Evolutionary conservation across 306 rosid genomes (phyloP), one percentile per base, ranked within the genome.

Genomic region (Vigna unguiculata): DNA sequence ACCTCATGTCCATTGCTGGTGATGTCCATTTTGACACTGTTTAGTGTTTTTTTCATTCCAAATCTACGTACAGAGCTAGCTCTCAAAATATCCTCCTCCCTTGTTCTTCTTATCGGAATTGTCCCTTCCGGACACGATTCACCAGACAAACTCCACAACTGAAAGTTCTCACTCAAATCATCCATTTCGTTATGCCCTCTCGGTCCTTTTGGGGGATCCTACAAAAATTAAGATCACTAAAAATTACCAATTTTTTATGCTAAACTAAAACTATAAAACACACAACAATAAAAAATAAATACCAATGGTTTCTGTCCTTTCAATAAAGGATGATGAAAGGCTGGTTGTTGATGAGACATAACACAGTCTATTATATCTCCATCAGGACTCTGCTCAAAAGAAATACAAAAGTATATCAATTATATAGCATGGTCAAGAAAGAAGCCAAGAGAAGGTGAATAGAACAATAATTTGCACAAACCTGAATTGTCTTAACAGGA

Each of bases 341-440:
- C 96, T 46, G 90, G 94, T 74, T 93, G 98, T 17, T 60, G 79
- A 69, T 90, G 93, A 82, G 90, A 82, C 19, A 28, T 32, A 62
- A 93, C 96, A 74, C 98, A 93, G 76, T 93, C 98, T 67, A 93
- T 89, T 32, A 86, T 46, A 81, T 93, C 98, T n/a, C 98, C 98
- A 28, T 90, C 98, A 48, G 96, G 89, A 83, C 96, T 88, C 96
- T 90, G 81, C 81, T 70, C 58, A 14, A 82, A 66, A 15, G 9
- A 41, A 5, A 68, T n/a, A 11, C 41, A 67, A 6, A 74, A 65
- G 48, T 68, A 11, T 25, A 30, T 32, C 20, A 55, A 40, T 16
- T 10, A 47, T 14, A 48, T 6, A 48, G n/a, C n/a, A n/a, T n/a
- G n/a, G 25, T 59, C 2, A 25, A 25, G 60, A 80, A 25, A 36